Evolutionary conservation across 2,329 filamentous ascomycete species (phyloP).

Genomic region (Fusarium cicatricum): DNA sequence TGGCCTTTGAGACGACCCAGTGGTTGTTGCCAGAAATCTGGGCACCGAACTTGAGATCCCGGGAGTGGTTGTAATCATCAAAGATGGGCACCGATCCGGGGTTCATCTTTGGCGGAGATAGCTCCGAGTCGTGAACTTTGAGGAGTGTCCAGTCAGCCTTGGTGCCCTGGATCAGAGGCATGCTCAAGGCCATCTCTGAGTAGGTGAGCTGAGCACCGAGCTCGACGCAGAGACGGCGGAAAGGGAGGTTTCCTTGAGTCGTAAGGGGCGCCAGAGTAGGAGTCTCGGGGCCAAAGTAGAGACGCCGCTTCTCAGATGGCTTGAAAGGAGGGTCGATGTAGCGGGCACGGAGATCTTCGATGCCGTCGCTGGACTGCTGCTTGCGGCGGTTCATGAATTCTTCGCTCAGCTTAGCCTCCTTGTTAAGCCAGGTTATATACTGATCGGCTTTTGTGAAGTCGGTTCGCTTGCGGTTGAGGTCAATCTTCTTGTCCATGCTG

Average conservation of each 20-base stretch:
- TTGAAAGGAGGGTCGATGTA: conserved; percentile 88
- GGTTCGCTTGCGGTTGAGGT: conserved; percentile 76
- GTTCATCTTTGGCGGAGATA: conserved; percentile 73
- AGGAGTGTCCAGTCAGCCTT: conserved; percentile 95
- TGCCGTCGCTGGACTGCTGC: conserved; percentile 54
- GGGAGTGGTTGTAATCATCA: conserved; percentile 80
- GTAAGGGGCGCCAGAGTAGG: conserved; percentile 94
- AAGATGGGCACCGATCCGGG: conserved; percentile 63
- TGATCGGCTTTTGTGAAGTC: conserved; percentile 76
- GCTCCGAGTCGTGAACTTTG: conserved; percentile 89
- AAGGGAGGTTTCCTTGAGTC: conserved; percentile 95
- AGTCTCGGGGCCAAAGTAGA: conserved; percentile 95
- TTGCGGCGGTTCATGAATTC: conserved; percentile 52
- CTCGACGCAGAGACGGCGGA: conserved; percentile 87
- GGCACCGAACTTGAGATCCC: conserved; percentile 87
- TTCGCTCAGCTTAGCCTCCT: conserved; percentile 57
- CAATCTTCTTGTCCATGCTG: conserved; percentile 72
- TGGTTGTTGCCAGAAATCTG: conserved; percentile 94
- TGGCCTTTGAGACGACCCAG: conserved; percentile 87
- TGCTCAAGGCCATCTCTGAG: conserved; percentile 96
- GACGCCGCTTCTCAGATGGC: conserved; percentile 89
- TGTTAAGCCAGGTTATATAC: conserved; percentile 81
- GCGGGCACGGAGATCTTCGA: conserved; percentile 77
- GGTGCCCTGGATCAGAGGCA: conserved; percentile 87
- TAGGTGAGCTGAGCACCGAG: conserved; percentile 93